Conservation (phyloP, 1,284 basidiomycete species). For the Trametes sp. region DNA sequence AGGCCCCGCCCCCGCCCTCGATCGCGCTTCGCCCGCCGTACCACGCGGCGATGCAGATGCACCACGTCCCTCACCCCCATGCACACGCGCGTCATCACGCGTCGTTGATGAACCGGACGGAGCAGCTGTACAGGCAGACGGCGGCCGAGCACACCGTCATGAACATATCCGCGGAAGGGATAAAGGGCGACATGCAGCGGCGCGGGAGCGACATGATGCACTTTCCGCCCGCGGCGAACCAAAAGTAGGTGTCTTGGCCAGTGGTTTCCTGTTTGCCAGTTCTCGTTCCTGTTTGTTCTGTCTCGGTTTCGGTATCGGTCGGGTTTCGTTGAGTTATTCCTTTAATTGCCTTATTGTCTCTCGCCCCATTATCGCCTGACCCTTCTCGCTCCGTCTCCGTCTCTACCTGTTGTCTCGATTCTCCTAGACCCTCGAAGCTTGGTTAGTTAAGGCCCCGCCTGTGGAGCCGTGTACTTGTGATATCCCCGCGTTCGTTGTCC, state of each 20-base stretch:
- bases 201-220: constrained; percentile 54
- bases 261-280: constrained; percentile 29
- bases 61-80: constrained; percentile 79
- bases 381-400: neutral
- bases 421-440: neutral
- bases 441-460: neutral
- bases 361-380: neutral
- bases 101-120: constrained; percentile 50
- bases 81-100: constrained; percentile 75
- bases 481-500: neutral
- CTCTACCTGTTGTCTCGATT: neutral
- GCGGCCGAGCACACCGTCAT: constrained; percentile 40
- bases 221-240: constrained; percentile 45
- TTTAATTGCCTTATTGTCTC: constrained; percentile 22
- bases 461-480: neutral
- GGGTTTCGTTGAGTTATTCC: constrained; percentile 24
- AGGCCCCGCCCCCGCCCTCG: constrained; percentile 19
- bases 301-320: neutral
- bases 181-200: constrained; percentile 50
- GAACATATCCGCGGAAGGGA: constrained; percentile 38
- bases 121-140: constrained; percentile 52
- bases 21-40: constrained; percentile 57
- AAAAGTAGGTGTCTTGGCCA: constrained; percentile 35
- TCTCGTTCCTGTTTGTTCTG: neutral
- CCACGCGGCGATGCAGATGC: constrained; percentile 60